These are phyloP conservation scores for Eucalyptus shirleyi DNA, from an alignment of 345 rosid genomes.

Conservation along the genomic window DNA sequence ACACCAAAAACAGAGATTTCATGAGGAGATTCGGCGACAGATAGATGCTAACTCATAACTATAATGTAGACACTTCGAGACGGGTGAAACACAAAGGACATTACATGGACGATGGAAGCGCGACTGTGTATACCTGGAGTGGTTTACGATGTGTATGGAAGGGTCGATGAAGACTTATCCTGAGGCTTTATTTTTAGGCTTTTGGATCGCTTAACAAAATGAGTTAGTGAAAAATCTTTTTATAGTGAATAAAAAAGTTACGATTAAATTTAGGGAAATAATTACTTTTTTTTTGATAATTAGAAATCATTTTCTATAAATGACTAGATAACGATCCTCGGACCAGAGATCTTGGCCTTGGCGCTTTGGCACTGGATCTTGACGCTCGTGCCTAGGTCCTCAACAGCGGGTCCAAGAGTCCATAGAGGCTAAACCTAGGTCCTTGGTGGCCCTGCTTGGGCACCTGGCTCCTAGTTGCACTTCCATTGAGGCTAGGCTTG, in stretches of 20 bases:
- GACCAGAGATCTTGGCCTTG: neutral
- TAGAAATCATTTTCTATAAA: too few species aligned
- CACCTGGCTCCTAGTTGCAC: rapidly evolving
- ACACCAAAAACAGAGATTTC: neutral
- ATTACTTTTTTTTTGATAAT: too few species aligned
- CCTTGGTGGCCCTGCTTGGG: rapidly evolving
- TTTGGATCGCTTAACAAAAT: neutral
- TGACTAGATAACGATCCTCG: neutral
- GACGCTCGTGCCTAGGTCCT: neutral
- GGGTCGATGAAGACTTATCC: too few species aligned
- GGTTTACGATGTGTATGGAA: too few species aligned
- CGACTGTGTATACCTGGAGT: too few species aligned
- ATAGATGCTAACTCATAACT: neutral
- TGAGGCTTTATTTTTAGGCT: too few species aligned
- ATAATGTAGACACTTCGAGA: neutral
- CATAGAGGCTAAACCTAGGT: neutral
- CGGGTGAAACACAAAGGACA: neutral
- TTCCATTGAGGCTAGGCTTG: rapidly evolving
- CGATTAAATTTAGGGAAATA: too few species aligned
- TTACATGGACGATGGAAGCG: neutral
- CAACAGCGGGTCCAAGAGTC: rapidly evolving
- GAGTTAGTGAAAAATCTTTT: neutral
- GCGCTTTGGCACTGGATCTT: neutral
- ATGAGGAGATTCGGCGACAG: rapidly evolving
- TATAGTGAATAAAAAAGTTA: neutral